Base-by-base conservation (phyloP, 768 basidiomycete species). In the Gymnopilus junonius region DNA sequence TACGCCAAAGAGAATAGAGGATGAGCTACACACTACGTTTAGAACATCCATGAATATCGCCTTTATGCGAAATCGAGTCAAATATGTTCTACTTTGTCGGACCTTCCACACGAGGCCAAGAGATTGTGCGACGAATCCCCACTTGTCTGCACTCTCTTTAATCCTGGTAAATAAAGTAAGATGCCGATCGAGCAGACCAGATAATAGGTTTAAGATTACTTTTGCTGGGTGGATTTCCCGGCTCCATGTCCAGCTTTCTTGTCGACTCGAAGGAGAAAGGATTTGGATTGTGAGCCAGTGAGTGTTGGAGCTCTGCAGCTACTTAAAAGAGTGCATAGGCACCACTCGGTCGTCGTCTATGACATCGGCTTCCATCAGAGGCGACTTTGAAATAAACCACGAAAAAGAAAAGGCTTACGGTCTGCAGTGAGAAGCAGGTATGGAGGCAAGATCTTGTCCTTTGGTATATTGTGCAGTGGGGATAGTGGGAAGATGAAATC, bases 321-420 rank as follows among this genome's bases (percentile, higher is more conserved):
- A 87, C 75, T 95, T 95, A 84, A 91, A 93, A 8, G 92, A 91
- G 75, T 94, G 93, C 71, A 92, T 78, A 1, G 92, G 91, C 4
- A 94, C 92, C n/a, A 94, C 93, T 34, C 93, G 88, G 69, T 93
- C 91, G 67, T 94, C 93, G 65, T 92, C 91, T 92, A 68, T 12
- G 32, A 21, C 39, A 40, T 46, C 10, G 32, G 53, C 50, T 29
- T 50, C 50, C 14, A 43, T 46, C 15, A 31, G 29, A 20, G 11
- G 14, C 43, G 35, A 27, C 14, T 2, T 29, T 23, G 15, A 46
- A 48, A n/a, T n/a, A n/a, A n/a, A n/a, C n/a, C n/a, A n/a, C 21
- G 40, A 32, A 55, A 29, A 55, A 43, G 34, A 43, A 43, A 32
- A 45, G 82, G 21, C 90, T 65, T 73, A 93, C 90, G 91, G 73